Evolutionary conservation across 345 rosid species (phyloP).

Genomic region (Triadica sebifera): DNA sequence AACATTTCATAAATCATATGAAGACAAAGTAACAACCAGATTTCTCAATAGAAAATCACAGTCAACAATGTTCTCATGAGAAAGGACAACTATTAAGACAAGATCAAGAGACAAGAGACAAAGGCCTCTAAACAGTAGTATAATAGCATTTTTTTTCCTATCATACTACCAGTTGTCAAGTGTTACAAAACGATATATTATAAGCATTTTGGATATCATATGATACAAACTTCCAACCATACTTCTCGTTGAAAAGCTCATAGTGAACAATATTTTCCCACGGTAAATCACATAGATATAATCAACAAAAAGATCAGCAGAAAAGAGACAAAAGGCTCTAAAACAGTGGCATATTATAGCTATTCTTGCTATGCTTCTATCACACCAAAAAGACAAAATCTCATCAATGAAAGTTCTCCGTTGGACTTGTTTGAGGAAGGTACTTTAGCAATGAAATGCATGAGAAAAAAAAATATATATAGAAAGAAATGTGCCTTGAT

Average conservation of each 20-base stretch:
- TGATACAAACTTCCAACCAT: too few species aligned
- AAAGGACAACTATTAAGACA: not conserved
- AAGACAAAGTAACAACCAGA: not conserved
- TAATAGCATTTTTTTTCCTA: not conserved
- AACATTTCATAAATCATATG: not conserved
- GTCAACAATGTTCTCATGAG: not conserved
- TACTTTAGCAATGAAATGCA: not conserved
- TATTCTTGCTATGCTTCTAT: too few species aligned
- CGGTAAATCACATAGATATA: not conserved
- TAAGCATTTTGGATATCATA: too few species aligned
- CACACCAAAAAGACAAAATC: not conserved
- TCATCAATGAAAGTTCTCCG: not conserved
- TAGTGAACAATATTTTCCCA: not conserved
- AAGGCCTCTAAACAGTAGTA: not conserved
- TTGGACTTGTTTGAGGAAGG: not conserved
- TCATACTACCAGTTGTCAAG: too few species aligned
- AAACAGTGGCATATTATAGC: not conserved
- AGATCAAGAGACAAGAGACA: not conserved
- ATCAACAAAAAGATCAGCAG: too few species aligned
- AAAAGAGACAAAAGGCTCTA: not conserved
- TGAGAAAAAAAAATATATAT: not conserved
- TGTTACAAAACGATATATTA: too few species aligned
- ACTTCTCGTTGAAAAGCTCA: not conserved
- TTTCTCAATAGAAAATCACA: not conserved
- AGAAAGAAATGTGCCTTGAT: conserved; percentile 53